A percentile compares a stretch with the other conserved stretches of the same genome.
Evolutionary conservation across 2,329 filamentous ascomycete genomes (phyloP).

Genomic region (Chaetomiaceae sp.): DNA sequence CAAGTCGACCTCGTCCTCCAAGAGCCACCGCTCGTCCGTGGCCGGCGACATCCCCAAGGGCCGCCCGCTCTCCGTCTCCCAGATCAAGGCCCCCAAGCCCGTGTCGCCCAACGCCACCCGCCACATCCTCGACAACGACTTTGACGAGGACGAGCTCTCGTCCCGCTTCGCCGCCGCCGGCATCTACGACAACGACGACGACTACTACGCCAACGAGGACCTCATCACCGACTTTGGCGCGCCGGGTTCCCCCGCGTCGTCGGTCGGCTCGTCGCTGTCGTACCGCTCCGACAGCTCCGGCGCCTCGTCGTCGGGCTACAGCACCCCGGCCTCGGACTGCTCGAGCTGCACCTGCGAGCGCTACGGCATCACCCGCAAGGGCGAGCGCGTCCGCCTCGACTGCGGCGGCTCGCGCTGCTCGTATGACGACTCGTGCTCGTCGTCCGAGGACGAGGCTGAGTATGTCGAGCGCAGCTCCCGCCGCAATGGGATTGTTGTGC

Average conservation of each 20-base stretch:
- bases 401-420: conserved; percentile 87
- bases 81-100: conserved; percentile 89
- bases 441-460: conserved; percentile 55
- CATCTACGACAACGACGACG: conserved; percentile 54
- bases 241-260: conserved; percentile 57
- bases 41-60: conserved; percentile 75
- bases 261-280: conserved; percentile 64
- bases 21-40: conserved; percentile 43
- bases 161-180: conserved; percentile 64
- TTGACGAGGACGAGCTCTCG: conserved; percentile 73
- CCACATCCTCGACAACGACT: conserved; percentile 79
- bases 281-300: conserved; percentile 71
- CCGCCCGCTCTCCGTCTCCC: conserved; percentile 78
- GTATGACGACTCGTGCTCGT: conserved; percentile 66
- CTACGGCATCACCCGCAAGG: conserved; percentile 91
- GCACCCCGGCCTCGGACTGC: conserved; percentile 71
- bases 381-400: conserved; percentile 92
- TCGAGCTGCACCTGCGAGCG: conserved; percentile 88
- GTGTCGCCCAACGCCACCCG: conserved; percentile 82
- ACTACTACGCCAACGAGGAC: conserved; percentile 48
- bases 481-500: conserved; percentile 61
- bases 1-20: conserved; percentile 39
- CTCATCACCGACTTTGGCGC: conserved; percentile 51
- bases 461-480: conserved; percentile 54
- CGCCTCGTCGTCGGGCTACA: conserved; percentile 72